phyloP scores from a whole-genome alignment of 345 rosid species.

The Rhodamnia argentea region DNA sequence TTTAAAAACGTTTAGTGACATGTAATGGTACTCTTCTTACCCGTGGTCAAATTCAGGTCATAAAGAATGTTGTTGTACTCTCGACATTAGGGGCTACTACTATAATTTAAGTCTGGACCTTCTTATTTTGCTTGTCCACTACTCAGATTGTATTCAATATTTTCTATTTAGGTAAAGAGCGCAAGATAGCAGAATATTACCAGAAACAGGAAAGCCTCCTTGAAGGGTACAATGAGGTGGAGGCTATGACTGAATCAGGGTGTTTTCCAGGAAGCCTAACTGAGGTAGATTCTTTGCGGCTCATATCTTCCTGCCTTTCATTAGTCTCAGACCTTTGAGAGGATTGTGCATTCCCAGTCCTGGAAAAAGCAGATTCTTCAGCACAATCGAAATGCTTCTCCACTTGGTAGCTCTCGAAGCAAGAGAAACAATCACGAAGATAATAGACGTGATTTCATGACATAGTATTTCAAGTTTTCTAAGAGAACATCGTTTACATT shows the following conservation, averaged over 20 bases:
- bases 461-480: too few relatives aligned
- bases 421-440: background rate
- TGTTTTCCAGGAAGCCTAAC: conserved; percentile 38
- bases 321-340: background rate
- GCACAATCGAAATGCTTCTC: background rate
- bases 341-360: background rate
- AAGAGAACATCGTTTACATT: too few relatives aligned
- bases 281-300: conserved; percentile 27
- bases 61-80: background rate
- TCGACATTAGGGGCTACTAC: background rate
- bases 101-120: background rate
- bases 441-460: background rate
- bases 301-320: background rate
- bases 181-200: conserved; percentile 69
- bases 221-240: conserved; percentile 68
- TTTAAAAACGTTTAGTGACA: background rate
- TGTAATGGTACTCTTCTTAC: background rate
- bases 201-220: conserved; percentile 72
- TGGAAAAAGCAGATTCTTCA: background rate
- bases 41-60: background rate
- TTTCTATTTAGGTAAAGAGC: conserved; percentile 35
- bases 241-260: conserved; percentile 46
- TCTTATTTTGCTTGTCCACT: background rate
- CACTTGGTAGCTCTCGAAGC: background rate
- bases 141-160: background rate